A percentile compares a stretch with the other conserved stretches of the same genome.
phyloP scores from a whole-genome alignment of 2,329 filamentous ascomycete genomes.

The Hortaea werneckii region DNA sequence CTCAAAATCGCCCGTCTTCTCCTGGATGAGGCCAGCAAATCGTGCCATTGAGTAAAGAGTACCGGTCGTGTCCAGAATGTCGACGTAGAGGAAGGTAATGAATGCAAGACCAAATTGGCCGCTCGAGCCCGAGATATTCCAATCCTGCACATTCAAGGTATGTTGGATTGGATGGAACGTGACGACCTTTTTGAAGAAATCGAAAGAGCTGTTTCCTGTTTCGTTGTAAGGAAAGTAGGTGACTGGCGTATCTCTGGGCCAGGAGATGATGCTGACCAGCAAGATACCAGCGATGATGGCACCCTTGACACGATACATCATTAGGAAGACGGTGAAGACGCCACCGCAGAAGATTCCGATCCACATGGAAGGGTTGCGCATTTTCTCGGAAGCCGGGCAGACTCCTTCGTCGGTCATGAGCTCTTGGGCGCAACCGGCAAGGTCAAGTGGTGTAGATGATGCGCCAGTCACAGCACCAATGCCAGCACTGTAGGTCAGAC shows the following conservation, averaged over 20 bases:
- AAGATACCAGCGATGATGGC: constrained; percentile 61
- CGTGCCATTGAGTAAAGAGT: constrained; percentile 85
- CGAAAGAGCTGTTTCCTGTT: constrained; percentile 59
- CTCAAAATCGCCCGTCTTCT: constrained; percentile 77
- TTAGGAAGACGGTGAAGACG: constrained; percentile 65
- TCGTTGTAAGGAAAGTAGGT: constrained; percentile 71
- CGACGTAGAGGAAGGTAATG: constrained; percentile 82
- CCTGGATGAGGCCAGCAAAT: constrained; percentile 70
- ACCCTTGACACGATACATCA: constrained; percentile 80
- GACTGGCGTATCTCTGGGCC: constrained; percentile 65
- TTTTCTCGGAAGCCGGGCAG: constrained; percentile 58
- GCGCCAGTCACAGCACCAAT: constrained; percentile 68
- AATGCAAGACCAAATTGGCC: constrained; percentile 73
- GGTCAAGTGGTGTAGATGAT: constrained; percentile 56
- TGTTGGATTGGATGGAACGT: constrained; percentile 68
- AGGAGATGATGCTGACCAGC: constrained; percentile 57
- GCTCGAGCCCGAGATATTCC: constrained; percentile 58
- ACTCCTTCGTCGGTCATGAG: constrained; percentile 39
- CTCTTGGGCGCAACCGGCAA: constrained; percentile 61
- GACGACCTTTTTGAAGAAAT: constrained; percentile 84
- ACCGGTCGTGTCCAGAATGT: constrained; percentile 78
- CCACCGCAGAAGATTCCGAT: constrained; percentile 80
- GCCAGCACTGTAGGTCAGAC: constrained; percentile 69
- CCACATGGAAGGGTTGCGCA: constrained; percentile 79
- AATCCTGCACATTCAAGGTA: constrained; percentile 62